phyloP scores from a whole-genome alignment of 495 filamentous ascomycete genomes.

The Cenococcum geophilum region DNA sequence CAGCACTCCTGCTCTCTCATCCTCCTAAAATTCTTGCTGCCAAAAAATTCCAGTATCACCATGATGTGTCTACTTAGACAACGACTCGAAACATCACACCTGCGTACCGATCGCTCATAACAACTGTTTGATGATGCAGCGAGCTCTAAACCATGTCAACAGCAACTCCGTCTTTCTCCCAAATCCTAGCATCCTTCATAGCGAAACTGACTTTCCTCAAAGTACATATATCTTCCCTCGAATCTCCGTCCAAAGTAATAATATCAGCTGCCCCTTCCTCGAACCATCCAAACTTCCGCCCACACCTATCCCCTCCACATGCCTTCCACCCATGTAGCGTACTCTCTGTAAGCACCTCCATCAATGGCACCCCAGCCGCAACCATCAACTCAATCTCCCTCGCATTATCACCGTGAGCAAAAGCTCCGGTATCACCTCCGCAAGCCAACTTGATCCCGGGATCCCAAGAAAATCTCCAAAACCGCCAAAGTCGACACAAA shows the following conservation, averaged over 20 bases:
- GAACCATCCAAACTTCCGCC: slow-evolving; percentile 46
- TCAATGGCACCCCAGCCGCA: slow-evolving; percentile 46
- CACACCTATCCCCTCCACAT: slow-evolving; percentile 46
- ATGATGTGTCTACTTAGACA: too few species aligned
- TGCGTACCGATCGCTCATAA: too few species aligned
- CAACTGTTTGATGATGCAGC: too few species aligned
- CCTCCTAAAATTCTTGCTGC: too few species aligned
- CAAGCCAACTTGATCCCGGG: slow-evolving; percentile 42
- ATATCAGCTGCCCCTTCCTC: slow-evolving; percentile 48
- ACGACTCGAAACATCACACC: too few species aligned
- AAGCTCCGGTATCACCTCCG: slow-evolving; percentile 49
- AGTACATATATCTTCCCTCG: slow-evolving; percentile 36
- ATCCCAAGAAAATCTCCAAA: slow-evolving; percentile 22
- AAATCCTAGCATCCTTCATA: slow-evolving; percentile 48
- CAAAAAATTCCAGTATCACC: too few species aligned
- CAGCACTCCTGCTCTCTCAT: too few species aligned
- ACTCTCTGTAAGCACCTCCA: slow-evolving; percentile 43
- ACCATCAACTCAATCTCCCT: slow-evolving; percentile 47
- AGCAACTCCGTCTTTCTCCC: slow-evolving; percentile 26
- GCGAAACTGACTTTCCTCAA: slow-evolving; percentile 47
- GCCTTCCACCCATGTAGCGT: slow-evolving; percentile 49
- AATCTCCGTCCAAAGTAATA: slow-evolving; percentile 35
- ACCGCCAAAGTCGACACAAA: slow-evolving; percentile 7
- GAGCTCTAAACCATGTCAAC: too few species aligned
- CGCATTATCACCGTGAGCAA: slow-evolving; percentile 40